Conservation (phyloP, 306 rosid species). For the Psophocarpus tetragonolobus region DNA sequence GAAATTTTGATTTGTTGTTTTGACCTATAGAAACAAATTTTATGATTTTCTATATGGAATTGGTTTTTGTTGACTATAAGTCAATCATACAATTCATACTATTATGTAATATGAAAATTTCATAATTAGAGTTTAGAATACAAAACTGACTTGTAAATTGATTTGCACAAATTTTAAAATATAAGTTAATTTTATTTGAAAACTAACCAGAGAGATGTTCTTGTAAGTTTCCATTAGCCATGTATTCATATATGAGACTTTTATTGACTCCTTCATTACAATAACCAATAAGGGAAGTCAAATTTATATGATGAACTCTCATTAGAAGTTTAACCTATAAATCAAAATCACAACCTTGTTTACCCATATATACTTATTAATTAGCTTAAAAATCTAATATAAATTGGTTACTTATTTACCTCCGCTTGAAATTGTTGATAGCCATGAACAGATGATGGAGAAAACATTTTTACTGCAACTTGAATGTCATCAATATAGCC, state of each 20-base stretch:
- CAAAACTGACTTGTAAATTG: neutral
- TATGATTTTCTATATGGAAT: neutral
- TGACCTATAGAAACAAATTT: neutral
- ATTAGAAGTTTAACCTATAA: conserved; percentile 29
- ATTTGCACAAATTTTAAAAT: neutral
- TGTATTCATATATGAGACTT: conserved; percentile 41
- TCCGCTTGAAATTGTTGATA: too few relatives aligned
- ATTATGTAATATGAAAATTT: neutral
- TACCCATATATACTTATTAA: neutral
- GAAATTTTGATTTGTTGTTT: neutral
- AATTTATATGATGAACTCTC: conserved; percentile 42
- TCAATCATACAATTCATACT: neutral
- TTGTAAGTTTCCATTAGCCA: conserved; percentile 35
- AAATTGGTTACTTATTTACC: conserved; percentile 12
- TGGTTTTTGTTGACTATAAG: neutral
- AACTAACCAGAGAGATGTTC: conserved; percentile 41
- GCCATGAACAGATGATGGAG: too few relatives aligned
- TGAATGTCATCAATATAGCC: conserved; percentile 38
- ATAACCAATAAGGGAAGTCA: conserved; percentile 42
- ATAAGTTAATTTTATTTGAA: neutral
- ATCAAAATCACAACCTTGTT: neutral
- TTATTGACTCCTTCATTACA: conserved; percentile 32
- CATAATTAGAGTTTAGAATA: neutral
- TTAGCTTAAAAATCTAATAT: neutral
- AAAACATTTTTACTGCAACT: conserved; percentile 60